Evolutionary conservation across 1,139 yeast species (phyloP), one percentile per base, ranked within the genome.

Genomic region (Hansenula sp.): DNA sequence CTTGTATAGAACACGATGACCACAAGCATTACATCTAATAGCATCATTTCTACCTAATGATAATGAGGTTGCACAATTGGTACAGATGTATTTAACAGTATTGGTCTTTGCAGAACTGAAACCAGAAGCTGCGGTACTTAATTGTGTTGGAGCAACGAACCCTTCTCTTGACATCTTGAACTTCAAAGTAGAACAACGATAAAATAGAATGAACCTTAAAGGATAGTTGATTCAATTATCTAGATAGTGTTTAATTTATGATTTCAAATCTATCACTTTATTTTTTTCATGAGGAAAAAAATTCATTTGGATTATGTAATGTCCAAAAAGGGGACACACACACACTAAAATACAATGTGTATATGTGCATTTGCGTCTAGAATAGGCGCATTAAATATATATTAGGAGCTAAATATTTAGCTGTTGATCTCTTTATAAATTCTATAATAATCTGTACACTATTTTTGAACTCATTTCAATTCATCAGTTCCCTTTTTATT

Each of bases 11-110:
- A 93, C 98, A 70, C 99, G 84, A 70, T 93, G 99, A 49, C 99
- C 99, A 68, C 99, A 93, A 60, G 91, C 96, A 69, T 91, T 91
- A 72, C 99, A 93, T 72, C 99, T 87, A 53, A 93, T 96, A 43
- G 98, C 96, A 66, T 93, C 99, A 57, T 88, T 89, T 70, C 93
- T 89, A 47, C 91, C 84, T 58, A 93, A 78, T 7, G 96, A 81
- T 57, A 91, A 86, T 43, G 85, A 82, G 47, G 93, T 81, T 12
- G 97, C 96, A 69, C 99, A 93, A 71, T 90, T 95, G 39, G 98
- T 96, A 68, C 99, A 93, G 65, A 90, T 83, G 68, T 93, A 93
- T 60, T 85, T 86, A 55, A 90, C 94, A 44, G 97, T 96, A 61
- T 84, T 81, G 62, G 83, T 83, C 71, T 85, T 84, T 55, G 89